Percentiles rank a stretch among this genome's conserved stretches.
Conservation (phyloP, 495 filamentous ascomycete genomes). For the Penicillium cinerascens region DNA sequence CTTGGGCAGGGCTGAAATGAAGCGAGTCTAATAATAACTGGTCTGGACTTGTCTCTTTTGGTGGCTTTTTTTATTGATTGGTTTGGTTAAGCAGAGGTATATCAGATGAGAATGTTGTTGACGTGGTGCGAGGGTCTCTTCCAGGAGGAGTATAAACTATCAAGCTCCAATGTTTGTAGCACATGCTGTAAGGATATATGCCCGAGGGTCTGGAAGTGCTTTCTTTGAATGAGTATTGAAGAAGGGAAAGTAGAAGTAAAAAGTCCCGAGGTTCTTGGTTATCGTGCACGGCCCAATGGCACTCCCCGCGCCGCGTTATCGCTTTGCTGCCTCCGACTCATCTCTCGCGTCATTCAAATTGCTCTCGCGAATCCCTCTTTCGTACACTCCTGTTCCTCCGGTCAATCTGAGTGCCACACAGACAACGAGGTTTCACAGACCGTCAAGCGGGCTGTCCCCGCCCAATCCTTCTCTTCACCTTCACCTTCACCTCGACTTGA, state of each 20-base stretch:
- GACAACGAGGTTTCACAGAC: conserved; percentile 15
- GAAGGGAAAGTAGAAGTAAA: too few species aligned
- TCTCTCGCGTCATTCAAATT: neutral
- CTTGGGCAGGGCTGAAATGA: conserved; percentile 31
- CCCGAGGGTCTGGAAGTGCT: too few species aligned
- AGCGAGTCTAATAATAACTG: conserved; percentile 12
- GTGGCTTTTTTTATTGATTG: neutral
- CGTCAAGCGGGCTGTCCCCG: conserved; percentile 14
- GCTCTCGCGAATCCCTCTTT: neutral
- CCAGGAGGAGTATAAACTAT: too few species aligned
- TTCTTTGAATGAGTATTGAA: too few species aligned
- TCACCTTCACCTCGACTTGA: neutral
- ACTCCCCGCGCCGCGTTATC: conserved; percentile 24
- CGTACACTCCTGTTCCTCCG: neutral
- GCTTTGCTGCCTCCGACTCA: conserved; percentile 19
- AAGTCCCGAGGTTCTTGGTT: too few species aligned
- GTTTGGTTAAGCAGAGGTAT: neutral
- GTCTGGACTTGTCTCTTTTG: neutral
- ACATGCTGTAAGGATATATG: too few species aligned
- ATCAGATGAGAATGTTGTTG: too few species aligned
- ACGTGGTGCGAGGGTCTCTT: too few species aligned
- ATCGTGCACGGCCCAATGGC: too few species aligned
- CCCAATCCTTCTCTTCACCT: conserved; percentile 2
- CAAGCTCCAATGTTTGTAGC: too few species aligned
- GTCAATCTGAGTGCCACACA: conserved; percentile 3